These are phyloP conservation scores for Hansenula anomala DNA, from an alignment of 1,139 yeast species.

Conservation along the genomic window DNA sequence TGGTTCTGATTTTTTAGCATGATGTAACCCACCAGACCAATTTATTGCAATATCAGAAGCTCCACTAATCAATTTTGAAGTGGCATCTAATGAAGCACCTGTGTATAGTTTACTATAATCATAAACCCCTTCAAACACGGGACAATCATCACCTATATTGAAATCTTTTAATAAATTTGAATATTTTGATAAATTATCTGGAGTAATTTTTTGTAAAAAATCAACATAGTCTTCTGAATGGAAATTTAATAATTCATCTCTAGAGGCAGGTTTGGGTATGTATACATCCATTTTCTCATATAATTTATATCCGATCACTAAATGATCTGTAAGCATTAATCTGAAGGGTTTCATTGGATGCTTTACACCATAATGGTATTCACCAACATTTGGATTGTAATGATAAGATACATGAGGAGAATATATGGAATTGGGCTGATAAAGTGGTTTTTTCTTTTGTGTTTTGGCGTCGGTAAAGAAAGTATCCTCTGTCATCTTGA, in stretches of 20 bases:
- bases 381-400: slow-evolving; percentile 76
- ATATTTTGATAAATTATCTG: slow-evolving; percentile 64
- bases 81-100: slow-evolving; percentile 92
- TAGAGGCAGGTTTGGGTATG: slow-evolving; percentile 76
- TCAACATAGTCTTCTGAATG: slow-evolving; percentile 87
- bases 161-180: slow-evolving; percentile 64
- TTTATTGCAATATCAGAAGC: slow-evolving; percentile 94
- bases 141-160: slow-evolving; percentile 97
- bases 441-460: slow-evolving; percentile 51
- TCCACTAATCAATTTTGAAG: slow-evolving; percentile 75
- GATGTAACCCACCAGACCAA: slow-evolving; percentile 97
- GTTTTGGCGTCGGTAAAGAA: slow-evolving; percentile 52
- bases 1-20: slow-evolving; percentile 92
- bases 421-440: slow-evolving; percentile 31
- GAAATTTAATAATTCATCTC: slow-evolving; percentile 70
- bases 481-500: slow-evolving; percentile 30
- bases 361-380: slow-evolving; percentile 83
- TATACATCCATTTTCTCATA: slow-evolving; percentile 90
- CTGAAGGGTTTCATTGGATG: slow-evolving; percentile 99
- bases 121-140: slow-evolving; percentile 92
- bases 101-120: slow-evolving; percentile 84
- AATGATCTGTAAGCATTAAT: slow-evolving; percentile 87
- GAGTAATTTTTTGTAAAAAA: slow-evolving; percentile 75
- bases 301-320: slow-evolving; percentile 78
- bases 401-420: slow-evolving; percentile 76